Conservation (phyloP, 169 alveolate species). For the Cyclospora cayetanensis region DNA sequence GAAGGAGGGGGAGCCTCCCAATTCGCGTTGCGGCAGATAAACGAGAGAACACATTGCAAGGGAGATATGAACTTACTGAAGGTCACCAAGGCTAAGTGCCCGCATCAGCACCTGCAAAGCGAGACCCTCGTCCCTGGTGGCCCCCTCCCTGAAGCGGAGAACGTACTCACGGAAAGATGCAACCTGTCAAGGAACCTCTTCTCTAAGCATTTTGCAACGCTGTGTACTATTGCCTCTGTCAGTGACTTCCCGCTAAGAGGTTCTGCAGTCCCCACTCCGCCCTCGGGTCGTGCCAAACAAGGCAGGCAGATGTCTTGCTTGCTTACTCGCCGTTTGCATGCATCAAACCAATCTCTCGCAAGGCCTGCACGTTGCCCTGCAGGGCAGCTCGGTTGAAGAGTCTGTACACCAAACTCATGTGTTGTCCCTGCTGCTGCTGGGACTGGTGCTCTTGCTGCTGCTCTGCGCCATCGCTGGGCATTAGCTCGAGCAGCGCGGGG, state of each 20-base stretch:
- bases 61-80: background rate
- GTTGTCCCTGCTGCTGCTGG: conserved; percentile 51
- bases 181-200: too few relatives aligned
- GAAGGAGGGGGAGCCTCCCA: too few relatives aligned
- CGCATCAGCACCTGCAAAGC: background rate
- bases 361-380: conserved; percentile 60
- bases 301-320: background rate
- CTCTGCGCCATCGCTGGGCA: background rate
- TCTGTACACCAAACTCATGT: conserved; percentile 37
- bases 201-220: too few relatives aligned
- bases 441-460: background rate
- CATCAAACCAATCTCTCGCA: conserved; percentile 1
- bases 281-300: too few relatives aligned
- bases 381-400: conserved; percentile 61
- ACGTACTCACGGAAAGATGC: too few relatives aligned
- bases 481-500: background rate
- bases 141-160: background rate
- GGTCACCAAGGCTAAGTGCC: background rate
- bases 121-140: background rate
- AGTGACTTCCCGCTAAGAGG: too few relatives aligned
- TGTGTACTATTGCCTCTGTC: too few relatives aligned
- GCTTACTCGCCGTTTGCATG: background rate
- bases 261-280: too few relatives aligned
- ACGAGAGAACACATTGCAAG: background rate
- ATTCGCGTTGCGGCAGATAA: too few relatives aligned